Evolutionary conservation across 2,329 filamentous ascomycete species (phyloP).

Genomic region (Chrysosporium keratinophilum): DNA sequence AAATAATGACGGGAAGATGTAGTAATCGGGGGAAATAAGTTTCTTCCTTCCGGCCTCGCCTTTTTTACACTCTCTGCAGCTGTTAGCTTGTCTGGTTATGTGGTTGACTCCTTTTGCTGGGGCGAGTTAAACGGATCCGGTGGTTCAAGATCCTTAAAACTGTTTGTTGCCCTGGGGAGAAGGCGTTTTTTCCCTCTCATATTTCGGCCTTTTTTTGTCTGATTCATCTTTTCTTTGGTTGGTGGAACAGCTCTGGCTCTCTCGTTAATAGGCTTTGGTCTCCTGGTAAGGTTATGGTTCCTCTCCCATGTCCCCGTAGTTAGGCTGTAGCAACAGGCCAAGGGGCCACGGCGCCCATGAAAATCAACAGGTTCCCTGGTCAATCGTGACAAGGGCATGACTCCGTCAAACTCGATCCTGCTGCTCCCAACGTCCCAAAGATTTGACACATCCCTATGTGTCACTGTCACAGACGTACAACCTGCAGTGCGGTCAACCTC

Average conservation of each 20-base stretch:
- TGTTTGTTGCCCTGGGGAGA: no score
- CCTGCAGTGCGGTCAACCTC: constrained; percentile 1
- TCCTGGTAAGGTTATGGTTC: not conserved
- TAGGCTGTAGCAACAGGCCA: not conserved
- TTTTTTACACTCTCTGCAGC: not conserved
- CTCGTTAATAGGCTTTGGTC: no score
- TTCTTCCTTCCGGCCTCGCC: constrained; percentile 10
- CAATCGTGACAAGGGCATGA: not conserved
- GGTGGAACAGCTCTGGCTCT: no score
- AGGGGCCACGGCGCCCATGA: not conserved
- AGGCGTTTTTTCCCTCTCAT: no score
- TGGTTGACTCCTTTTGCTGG: no score
- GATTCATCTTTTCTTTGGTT: no score
- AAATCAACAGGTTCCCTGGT: not conserved
- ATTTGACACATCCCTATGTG: constrained; percentile 7
- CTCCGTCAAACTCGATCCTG: not conserved
- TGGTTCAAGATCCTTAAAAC: no score
- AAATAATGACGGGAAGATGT: not conserved
- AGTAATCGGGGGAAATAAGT: constrained; percentile 1
- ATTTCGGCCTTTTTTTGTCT: no score
- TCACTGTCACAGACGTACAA: not conserved
- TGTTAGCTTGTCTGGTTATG: not conserved
- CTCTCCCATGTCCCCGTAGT: not conserved
- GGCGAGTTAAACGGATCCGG: no score
- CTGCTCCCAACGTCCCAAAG: not conserved